phyloP scores from a whole-genome alignment of 345 rosid genomes.

The Eucalyptus curtisii region DNA sequence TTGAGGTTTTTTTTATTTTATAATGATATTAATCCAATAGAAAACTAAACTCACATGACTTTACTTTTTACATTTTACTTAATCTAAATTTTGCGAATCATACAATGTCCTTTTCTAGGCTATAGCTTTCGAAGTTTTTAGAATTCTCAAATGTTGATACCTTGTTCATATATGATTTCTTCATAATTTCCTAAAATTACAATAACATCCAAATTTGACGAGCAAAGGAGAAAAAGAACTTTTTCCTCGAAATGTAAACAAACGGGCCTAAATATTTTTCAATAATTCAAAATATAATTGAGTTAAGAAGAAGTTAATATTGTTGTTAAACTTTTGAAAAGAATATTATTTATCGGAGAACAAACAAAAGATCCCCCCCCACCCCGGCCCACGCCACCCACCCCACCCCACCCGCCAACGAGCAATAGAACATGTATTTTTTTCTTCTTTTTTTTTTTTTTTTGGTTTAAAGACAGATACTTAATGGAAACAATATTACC shows the following conservation, averaged over 20 bases:
- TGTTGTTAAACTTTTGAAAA: too few species aligned
- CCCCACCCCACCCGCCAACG: too few species aligned
- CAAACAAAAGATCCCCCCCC: too few species aligned
- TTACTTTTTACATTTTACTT: neutral
- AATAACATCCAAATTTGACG: neutral
- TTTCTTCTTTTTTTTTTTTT: too few species aligned
- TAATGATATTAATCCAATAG: neutral
- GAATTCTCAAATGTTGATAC: neutral
- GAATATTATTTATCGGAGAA: too few species aligned
- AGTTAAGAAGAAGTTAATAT: too few species aligned
- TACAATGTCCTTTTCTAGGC: neutral
- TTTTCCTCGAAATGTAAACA: neutral
- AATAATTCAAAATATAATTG: neutral
- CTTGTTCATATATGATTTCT: neutral
- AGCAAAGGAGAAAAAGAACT: neutral
- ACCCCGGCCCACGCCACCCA: rapidly evolving
- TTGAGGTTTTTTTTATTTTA: too few species aligned
- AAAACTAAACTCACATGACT: neutral
- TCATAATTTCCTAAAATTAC: neutral
- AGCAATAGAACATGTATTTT: too few species aligned
- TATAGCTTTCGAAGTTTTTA: neutral
- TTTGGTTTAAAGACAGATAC: too few species aligned
- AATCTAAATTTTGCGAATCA: neutral
- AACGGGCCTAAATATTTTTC: neutral
- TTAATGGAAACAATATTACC: too few species aligned